Evolutionary conservation across 2,329 filamentous ascomycete species (phyloP).

Genomic region (Xylariaceae sp.): DNA sequence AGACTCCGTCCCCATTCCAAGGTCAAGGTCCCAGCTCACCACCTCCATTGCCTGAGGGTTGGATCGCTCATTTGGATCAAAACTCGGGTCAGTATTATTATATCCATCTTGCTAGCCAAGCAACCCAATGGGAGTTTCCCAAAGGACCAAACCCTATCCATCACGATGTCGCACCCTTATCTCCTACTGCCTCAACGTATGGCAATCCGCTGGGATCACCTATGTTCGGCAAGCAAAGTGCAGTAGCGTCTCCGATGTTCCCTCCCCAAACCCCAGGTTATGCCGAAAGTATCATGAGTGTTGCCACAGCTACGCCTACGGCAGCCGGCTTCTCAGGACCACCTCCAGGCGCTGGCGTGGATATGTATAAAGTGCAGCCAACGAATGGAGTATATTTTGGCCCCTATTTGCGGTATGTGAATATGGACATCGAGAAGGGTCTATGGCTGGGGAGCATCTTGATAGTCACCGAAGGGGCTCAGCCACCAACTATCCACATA

Average conservation of each 20-base stretch:
- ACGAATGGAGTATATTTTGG: conserved; percentile 98
- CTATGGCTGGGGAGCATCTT: conserved; percentile 92
- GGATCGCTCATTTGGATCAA: conserved; percentile 94
- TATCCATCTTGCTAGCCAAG: conserved; percentile 90
- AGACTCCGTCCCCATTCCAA: conserved; percentile 41
- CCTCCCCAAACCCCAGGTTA: conserved; percentile 80
- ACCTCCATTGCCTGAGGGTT: conserved; percentile 91
- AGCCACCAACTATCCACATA: conserved; percentile 93
- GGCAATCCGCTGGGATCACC: conserved; percentile 70
- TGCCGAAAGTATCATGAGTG: conserved; percentile 80
- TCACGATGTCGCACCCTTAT: conserved; percentile 76
- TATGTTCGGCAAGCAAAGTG: conserved; percentile 61
- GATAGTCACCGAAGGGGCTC: conserved; percentile 83
- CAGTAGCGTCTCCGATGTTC: conserved; percentile 75
- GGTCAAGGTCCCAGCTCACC: conserved; percentile 67
- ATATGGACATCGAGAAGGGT: conserved; percentile 92
- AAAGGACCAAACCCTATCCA: conserved; percentile 90
- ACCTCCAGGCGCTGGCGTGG: conserved; percentile 82
- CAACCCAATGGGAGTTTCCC: conserved; percentile 98
- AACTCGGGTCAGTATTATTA: conserved; percentile 99
- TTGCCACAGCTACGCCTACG: conserved; percentile 68
- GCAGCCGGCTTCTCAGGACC: conserved; percentile 82
- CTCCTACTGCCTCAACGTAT: conserved; percentile 73
- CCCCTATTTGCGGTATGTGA: conserved; percentile 90
- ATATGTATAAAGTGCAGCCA: conserved; percentile 88